Evolutionary conservation across 768 basidiomycete species (phyloP), one percentile per base, ranked within the genome.

Genomic region (Rhizopogon vesiculosus): DNA sequence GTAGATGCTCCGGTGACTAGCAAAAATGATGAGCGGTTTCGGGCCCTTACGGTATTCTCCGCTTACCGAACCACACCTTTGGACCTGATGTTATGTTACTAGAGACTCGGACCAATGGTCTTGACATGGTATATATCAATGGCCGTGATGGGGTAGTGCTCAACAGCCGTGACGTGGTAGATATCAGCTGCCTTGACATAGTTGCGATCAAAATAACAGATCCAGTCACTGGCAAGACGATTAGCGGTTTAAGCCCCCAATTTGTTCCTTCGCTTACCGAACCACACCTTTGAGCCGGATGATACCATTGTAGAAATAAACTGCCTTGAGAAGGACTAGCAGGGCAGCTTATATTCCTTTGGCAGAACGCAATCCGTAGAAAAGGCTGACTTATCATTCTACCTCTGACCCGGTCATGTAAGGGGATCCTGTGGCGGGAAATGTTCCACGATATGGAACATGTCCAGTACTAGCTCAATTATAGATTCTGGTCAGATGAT

Each of bases 1-100:
- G 71, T 45, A 5, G 72, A 74, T 8, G 74, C 64, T 25, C 78
- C 74, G 7, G 74, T 77, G 22, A 77, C 79, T 76, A 53, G 46
- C 29, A 45, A 3, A 33, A 31, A 3, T 8, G 2, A 8, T 7
- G 15, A 29, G 28, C 8, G 15, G 25, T 19, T 31, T 9, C 7
- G 8, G 52, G 18, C 5, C 15, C n/a, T 16, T 35, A 5, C 45
- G 10, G 8, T 18, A 15, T 22, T 22, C 33, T 13, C 15, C 5
- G 4, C 66, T 56, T 42, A 68, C 65, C 56, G 43, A 66, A 61
- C 65, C 65, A 66, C 33, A 68, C 61, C 40, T 58, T 66, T 22
- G 51, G 9, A 52, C 38, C 9, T 40, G 43, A 52, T 22, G 46
- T 22, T 22, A 22, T 22, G 22, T 22, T 22, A 22, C 22, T 22